Evolutionary conservation across 2,329 filamentous ascomycete species (phyloP).

Genomic region (Colletotrichum abscissum): DNA sequence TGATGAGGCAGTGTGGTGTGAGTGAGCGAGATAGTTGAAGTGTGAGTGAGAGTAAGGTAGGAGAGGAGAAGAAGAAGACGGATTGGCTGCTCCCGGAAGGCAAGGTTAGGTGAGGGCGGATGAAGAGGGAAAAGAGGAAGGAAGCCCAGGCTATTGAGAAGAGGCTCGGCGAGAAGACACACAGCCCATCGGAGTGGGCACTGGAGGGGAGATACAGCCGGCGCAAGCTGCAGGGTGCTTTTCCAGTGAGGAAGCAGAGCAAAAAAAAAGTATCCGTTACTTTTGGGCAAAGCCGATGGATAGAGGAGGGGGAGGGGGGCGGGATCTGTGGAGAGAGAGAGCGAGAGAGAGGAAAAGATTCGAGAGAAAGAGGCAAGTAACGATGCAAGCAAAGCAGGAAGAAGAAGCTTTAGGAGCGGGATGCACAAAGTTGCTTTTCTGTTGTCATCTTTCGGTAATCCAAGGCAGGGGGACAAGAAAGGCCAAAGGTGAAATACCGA

Average conservation of each 20-base stretch:
- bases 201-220: conserved; percentile 23
- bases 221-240: conserved; percentile 8
- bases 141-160: conserved; percentile 7
- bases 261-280: background rate
- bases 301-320: background rate
- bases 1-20: conserved; percentile 1
- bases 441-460: conserved; percentile 14
- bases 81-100: background rate
- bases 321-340: background rate
- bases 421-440: conserved; percentile 31
- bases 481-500: conserved; percentile 12
- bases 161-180: conserved; percentile 31
- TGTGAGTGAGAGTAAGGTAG: background rate
- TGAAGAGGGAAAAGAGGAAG: conserved; percentile 17
- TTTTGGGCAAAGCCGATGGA: background rate
- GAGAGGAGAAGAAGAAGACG: conserved; percentile 9
- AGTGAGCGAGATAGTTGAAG: background rate
- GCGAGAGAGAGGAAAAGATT: background rate
- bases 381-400: background rate
- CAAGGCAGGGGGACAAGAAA: conserved; percentile 10
- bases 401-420: conserved; percentile 6
- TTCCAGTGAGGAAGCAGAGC: conserved; percentile 13
- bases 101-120: conserved; percentile 17
- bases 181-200: conserved; percentile 29
- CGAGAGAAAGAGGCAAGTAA: background rate